A percentile compares a stretch with the other conserved stretches of the same genome.
These are phyloP conservation scores for Rhizophora apiculata DNA, from an alignment of 345 rosid species.

Conservation along the genomic window DNA sequence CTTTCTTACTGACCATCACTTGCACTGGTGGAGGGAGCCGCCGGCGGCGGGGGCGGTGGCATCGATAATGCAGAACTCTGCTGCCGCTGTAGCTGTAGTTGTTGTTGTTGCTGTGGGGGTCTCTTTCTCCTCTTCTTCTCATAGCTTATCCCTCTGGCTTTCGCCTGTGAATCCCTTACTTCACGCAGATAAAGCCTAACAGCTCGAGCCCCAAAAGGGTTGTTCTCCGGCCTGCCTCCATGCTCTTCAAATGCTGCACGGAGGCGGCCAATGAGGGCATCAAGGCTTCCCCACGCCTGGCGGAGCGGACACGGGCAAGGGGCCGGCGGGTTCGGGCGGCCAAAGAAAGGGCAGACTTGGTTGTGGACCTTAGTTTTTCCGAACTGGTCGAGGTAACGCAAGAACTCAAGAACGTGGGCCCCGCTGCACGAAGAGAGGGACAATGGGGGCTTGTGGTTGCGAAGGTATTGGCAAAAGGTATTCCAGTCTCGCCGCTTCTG, in stretches of 20 bases:
- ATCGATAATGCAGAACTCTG: not conserved
- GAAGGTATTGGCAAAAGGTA: conserved; percentile 88
- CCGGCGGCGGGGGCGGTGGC: not conserved
- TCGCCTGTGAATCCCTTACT: conserved; percentile 81
- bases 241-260: conserved; percentile 92
- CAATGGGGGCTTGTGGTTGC: conserved; percentile 93
- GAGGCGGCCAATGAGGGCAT: conserved; percentile 92
- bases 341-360: conserved; percentile 81
- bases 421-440: conserved; percentile 83
- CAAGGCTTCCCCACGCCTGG: conserved; percentile 99
- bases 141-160: conserved; percentile 93
- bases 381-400: conserved; percentile 88
- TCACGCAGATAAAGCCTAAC: conserved; percentile 90
- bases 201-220: conserved; percentile 96
- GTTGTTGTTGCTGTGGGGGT: conserved; percentile 40
- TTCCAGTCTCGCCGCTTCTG: conserved; percentile 97
- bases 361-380: conserved; percentile 92
- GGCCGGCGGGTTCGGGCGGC: conserved; percentile 93
- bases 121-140: conserved; percentile 88
- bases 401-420: conserved; percentile 92
- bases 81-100: conserved; percentile 20
- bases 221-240: conserved; percentile 88
- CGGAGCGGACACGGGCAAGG: conserved; percentile 95
- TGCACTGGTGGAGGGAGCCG: not conserved
- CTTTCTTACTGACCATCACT: conserved; percentile 17